Conservation (phyloP, 2,329 filamentous ascomycete genomes). For the Alternaria longipes region DNA sequence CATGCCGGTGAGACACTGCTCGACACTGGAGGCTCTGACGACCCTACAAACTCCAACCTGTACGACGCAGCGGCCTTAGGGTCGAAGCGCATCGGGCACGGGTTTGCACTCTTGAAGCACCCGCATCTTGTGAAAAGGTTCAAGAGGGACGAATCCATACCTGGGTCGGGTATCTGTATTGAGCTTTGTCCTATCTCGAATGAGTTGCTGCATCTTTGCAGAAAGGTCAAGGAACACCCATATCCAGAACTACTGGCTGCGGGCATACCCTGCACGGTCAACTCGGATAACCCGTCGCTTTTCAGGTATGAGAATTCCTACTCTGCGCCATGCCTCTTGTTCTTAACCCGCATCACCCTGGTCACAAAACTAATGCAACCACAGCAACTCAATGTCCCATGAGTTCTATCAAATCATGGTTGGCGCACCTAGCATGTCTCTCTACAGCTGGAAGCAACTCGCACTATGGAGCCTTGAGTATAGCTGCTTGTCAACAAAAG, state of each 20-base stretch:
- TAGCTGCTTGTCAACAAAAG: constrained; percentile 50
- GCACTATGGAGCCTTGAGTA: constrained; percentile 58
- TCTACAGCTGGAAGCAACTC: constrained; percentile 75
- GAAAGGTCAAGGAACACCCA: constrained; percentile 70
- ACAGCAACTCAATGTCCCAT: constrained; percentile 74
- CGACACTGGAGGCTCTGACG: constrained; percentile 69
- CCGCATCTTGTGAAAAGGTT: constrained; percentile 70
- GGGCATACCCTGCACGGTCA: constrained; percentile 76
- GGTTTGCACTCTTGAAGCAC: constrained; percentile 74
- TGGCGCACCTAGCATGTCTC: constrained; percentile 70
- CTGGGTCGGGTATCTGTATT: constrained; percentile 64
- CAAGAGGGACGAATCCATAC: constrained; percentile 42
- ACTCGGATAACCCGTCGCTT: constrained; percentile 77
- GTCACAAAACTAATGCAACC: constrained; percentile 1
- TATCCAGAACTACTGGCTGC: constrained; percentile 75
- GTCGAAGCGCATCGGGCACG: constrained; percentile 76
- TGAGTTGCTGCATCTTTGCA: constrained; percentile 75
- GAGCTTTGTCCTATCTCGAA: constrained; percentile 82
- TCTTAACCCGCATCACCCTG: too few relatives aligned
- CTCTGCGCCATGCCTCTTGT: too few relatives aligned
- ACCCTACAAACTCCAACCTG: constrained; percentile 68
- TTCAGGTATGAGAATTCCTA: constrained; percentile 62
- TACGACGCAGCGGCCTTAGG: constrained; percentile 72
- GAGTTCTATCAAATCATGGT: constrained; percentile 82
- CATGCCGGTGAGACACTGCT: constrained; percentile 78